Evolutionary conservation across 257 asterid species (phyloP).

Genomic region (Lavandula angustifolia): DNA sequence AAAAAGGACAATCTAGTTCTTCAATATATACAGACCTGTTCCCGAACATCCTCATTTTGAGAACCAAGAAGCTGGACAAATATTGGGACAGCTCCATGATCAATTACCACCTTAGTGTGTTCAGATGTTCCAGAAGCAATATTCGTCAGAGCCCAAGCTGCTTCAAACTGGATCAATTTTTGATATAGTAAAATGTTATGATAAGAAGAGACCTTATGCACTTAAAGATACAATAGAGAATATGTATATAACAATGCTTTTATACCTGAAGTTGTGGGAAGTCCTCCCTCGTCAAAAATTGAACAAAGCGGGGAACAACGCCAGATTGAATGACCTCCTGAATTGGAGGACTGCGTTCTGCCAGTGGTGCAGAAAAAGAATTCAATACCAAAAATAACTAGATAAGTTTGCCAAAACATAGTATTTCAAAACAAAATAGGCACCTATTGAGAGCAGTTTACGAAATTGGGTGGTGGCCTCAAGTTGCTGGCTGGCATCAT

Average conservation of each 20-base stretch:
- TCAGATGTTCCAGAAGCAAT: conserved; percentile 95
- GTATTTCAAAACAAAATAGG: conserved; percentile 6
- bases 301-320: conserved; percentile 83
- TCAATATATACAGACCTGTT: conserved; percentile 54
- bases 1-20: not conserved
- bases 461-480: conserved; percentile 79
- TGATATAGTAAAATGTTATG: not conserved
- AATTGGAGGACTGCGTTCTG: conserved; percentile 89
- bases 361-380: conserved; percentile 4
- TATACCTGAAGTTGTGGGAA: conserved; percentile 85
- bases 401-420: not conserved
- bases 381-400: conserved; percentile 6
- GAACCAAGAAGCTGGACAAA: conserved; percentile 82
- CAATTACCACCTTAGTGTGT: conserved; percentile 82
- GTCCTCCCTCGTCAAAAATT: conserved; percentile 76
- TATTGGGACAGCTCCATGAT: conserved; percentile 82
- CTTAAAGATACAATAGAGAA: not conserved
- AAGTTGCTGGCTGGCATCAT: conserved; percentile 60
- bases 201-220: not conserved
- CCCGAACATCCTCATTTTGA: conserved; percentile 89
- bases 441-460: conserved; percentile 81
- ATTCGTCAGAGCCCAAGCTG: conserved; percentile 97
- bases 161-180: conserved; percentile 64
- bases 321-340: conserved; percentile 84
- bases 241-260: not conserved